Evolutionary conservation across 805 yeast genomes (phyloP), one percentile per base, ranked within the genome.

Genomic region (Ogataea naganishii): DNA sequence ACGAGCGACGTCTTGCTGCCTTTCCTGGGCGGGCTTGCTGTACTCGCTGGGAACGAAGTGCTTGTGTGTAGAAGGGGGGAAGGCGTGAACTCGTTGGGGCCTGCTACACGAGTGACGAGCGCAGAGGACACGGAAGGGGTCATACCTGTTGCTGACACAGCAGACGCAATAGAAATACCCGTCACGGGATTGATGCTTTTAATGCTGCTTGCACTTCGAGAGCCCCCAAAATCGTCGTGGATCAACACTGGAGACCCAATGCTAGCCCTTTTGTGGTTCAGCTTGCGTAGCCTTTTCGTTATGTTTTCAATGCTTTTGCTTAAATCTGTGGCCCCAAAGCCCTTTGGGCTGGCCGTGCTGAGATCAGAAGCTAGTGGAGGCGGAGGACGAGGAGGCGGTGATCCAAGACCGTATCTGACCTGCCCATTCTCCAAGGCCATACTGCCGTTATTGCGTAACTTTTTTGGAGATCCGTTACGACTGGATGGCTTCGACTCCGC

Each of bases 211-310:
- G 9, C 11, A 13, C n/a, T 27, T 6, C 6, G 30, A 14, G 12
- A 21, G 12, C 12, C 12, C 16, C 7, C 10, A 12, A 16, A 20
- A 12, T 32, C 14, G 20, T 24, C 18, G n/a, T n/a, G n/a, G n/a
- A n/a, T n/a, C n/a, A n/a, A n/a, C n/a, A n/a, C n/a, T n/a, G n/a
- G n/a, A n/a, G n/a, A n/a, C n/a, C n/a, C n/a, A n/a, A n/a, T n/a
- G n/a, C n/a, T n/a, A n/a, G n/a, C n/a, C n/a, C n/a, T n/a, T n/a
- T n/a, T n/a, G n/a, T n/a, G n/a, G n/a, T n/a, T n/a, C n/a, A n/a
- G n/a, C n/a, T n/a, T n/a, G n/a, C n/a, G n/a, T n/a, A 49, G 24
- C 23, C 43, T 49, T 16, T 37, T 43, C 14, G 48, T 44, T 14
- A 49, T 38, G 11, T 30, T 39, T 3, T 43, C 51, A 13, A 48